Conservation (phyloP, 768 basidiomycete species). For the Nidularia pulvinata region DNA sequence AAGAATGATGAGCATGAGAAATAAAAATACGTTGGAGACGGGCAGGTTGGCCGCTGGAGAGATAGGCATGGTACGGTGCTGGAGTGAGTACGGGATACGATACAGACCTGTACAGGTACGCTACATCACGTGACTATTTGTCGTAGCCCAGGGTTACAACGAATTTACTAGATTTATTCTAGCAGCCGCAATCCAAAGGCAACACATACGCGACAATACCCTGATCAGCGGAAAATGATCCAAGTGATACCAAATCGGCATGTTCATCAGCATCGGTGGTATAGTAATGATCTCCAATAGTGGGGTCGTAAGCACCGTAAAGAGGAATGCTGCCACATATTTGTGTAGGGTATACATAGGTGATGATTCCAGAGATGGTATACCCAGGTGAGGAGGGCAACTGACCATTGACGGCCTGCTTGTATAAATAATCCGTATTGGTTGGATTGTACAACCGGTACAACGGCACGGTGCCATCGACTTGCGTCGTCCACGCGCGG, state of each 20-base stretch:
- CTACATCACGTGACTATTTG: too few species aligned
- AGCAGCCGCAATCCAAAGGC: not conserved
- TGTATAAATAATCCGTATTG: not conserved
- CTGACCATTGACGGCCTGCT: not conserved
- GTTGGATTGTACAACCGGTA: conserved; percentile 3
- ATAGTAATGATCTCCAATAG: not conserved
- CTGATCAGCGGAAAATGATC: not conserved
- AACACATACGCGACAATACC: not conserved
- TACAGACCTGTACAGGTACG: too few species aligned
- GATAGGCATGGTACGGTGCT: too few species aligned
- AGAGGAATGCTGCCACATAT: not conserved
- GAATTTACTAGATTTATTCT: too few species aligned
- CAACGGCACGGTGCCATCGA: not conserved
- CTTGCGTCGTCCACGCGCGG: conserved; percentile 6
- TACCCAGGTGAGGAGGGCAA: conserved; percentile 1
- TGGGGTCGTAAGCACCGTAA: not conserved
- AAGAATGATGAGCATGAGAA: too few species aligned
- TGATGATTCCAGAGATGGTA: not conserved
- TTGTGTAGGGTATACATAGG: not conserved
- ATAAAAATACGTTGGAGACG: too few species aligned
- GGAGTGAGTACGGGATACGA: too few species aligned
- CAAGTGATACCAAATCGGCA: not conserved
- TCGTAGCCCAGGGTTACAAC: too few species aligned
- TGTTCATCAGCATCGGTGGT: not conserved
- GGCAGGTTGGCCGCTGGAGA: too few species aligned